A percentile compares a stretch with the other conserved stretches of the same genome.
These are phyloP conservation scores for Globisporangium cylindrosporum DNA, from an alignment of 352 stramenopile species.

Conservation along the genomic window DNA sequence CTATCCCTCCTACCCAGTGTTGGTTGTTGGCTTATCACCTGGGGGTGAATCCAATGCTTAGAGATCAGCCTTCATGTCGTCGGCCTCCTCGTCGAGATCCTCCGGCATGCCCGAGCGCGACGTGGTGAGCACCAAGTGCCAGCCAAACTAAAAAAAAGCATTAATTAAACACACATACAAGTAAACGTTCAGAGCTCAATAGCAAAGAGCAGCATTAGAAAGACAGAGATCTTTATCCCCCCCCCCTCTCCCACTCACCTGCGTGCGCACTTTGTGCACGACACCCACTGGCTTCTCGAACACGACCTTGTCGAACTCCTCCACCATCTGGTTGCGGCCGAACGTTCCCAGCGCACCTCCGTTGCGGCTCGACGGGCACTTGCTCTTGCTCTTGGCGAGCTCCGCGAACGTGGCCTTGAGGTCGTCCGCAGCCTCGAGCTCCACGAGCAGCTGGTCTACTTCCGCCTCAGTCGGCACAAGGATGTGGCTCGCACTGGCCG, in stretches of 20 bases:
- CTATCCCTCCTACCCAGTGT: not conserved
- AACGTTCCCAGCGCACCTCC: constrained; percentile 70
- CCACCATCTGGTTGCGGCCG: constrained; percentile 67
- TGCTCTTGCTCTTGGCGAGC: constrained; percentile 62
- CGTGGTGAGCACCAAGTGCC: constrained; percentile 32
- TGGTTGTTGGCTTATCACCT: not conserved
- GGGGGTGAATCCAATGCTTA: not conserved
- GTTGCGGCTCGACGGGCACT: constrained; percentile 60
- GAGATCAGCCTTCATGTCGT: constrained; percentile 5
- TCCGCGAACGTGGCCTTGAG: constrained; percentile 47
- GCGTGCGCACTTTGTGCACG: constrained; percentile 76
- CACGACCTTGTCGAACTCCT: constrained; percentile 75
- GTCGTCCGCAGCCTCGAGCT: constrained; percentile 47
- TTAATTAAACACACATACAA: not conserved
- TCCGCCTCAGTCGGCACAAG: constrained; percentile 61
- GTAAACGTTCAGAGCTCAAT: not conserved
- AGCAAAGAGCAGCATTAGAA: not conserved
- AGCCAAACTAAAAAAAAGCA: constrained; percentile 54
- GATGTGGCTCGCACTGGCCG: constrained; percentile 76
- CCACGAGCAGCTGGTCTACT: constrained; percentile 44
- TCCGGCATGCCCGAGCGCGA: constrained; percentile 49
- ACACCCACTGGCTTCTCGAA: constrained; percentile 62
- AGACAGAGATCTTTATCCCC: not conserved
- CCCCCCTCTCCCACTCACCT: constrained; percentile 29
- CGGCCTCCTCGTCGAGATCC: constrained; percentile 17